These are phyloP conservation scores for Entonaema liquescens DNA, from an alignment of 495 filamentous ascomycete genomes.

Conservation along the genomic window DNA sequence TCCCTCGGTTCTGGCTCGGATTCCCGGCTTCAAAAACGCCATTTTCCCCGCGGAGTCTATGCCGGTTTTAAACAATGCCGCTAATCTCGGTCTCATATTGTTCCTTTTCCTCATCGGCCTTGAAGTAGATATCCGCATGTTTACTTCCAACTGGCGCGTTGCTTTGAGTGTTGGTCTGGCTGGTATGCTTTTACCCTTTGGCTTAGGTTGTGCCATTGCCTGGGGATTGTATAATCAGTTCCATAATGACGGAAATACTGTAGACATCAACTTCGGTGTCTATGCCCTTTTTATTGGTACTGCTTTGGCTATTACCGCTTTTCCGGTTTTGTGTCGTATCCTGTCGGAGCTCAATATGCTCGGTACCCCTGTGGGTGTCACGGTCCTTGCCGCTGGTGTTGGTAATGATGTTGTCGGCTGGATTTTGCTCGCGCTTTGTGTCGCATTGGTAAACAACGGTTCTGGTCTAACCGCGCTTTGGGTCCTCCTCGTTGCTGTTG, in stretches of 20 bases:
- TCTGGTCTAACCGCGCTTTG: slow-evolving; percentile 87
- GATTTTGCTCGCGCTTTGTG: slow-evolving; percentile 93
- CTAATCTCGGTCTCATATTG: slow-evolving; percentile 88
- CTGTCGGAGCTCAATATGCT: slow-evolving; percentile 92
- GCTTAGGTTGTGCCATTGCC: slow-evolving; percentile 75
- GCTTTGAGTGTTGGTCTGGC: slow-evolving; percentile 82
- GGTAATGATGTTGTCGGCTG: slow-evolving; percentile 96
- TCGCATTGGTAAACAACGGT: slow-evolving; percentile 90
- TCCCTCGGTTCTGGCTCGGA: slow-evolving; percentile 83
- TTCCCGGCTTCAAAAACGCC: slow-evolving; percentile 78
- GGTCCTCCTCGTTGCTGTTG: slow-evolving; percentile 79
- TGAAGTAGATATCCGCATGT: slow-evolving; percentile 89
- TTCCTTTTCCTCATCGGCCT: slow-evolving; percentile 94
- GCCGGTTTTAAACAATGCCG: slow-evolving; percentile 79
- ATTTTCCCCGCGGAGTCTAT: slow-evolving; percentile 82
- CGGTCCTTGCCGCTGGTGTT: slow-evolving; percentile 91
- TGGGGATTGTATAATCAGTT: slow-evolving; percentile 89
- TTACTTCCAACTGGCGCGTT: slow-evolving; percentile 85
- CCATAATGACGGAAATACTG: slow-evolving; percentile 65
- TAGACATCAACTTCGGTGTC: slow-evolving; percentile 76
- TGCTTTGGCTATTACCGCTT: slow-evolving; percentile 95
- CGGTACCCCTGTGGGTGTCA: slow-evolving; percentile 83
- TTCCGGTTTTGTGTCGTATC: slow-evolving; percentile 94
- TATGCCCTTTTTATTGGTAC: slow-evolving; percentile 95
- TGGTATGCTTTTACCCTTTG: slow-evolving; percentile 86